A percentile compares a stretch with the other conserved stretches of the same genome.
phyloP scores from a whole-genome alignment of 2,329 filamentous ascomycete species.

The Fusarium metavorans region DNA sequence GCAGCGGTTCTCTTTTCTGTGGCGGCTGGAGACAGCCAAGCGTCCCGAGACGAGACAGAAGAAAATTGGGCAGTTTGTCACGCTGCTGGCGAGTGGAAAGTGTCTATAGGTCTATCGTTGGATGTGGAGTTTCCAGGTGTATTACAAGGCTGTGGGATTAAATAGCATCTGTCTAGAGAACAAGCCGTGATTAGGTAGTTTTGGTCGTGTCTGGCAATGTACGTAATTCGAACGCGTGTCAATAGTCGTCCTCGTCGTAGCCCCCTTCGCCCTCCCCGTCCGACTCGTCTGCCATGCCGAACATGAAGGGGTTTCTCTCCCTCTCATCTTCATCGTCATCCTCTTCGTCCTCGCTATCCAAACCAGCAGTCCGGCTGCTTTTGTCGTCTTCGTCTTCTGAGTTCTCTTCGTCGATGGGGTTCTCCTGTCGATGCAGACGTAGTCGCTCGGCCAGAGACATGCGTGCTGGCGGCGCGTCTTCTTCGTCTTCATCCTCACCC shows the following conservation, averaged over 20 bases:
- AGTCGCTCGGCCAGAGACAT: conserved; percentile 35
- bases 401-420: conserved; percentile 22
- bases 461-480: conserved; percentile 20
- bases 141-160: conserved; percentile 17
- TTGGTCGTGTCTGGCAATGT: background rate
- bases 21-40: conserved; percentile 58
- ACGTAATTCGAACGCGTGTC: background rate
- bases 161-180: background rate
- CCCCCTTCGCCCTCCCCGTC: conserved; percentile 42
- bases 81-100: conserved; percentile 49
- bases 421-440: conserved; percentile 33
- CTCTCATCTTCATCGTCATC: conserved; percentile 36
- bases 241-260: conserved; percentile 32
- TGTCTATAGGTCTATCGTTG: conserved; percentile 42
- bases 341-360: conserved; percentile 34
- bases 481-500: conserved; percentile 20
- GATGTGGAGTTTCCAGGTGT: background rate
- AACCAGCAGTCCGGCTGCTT: conserved; percentile 34
- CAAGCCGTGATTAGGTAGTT: background rate
- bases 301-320: conserved; percentile 44
- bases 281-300: conserved; percentile 51
- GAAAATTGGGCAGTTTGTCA: conserved; percentile 57
- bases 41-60: conserved; percentile 49
- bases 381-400: conserved; percentile 15
- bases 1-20: conserved; percentile 60